phyloP scores from a whole-genome alignment of 495 filamentous ascomycete species.

The Parachaetomium inaequale region DNA sequence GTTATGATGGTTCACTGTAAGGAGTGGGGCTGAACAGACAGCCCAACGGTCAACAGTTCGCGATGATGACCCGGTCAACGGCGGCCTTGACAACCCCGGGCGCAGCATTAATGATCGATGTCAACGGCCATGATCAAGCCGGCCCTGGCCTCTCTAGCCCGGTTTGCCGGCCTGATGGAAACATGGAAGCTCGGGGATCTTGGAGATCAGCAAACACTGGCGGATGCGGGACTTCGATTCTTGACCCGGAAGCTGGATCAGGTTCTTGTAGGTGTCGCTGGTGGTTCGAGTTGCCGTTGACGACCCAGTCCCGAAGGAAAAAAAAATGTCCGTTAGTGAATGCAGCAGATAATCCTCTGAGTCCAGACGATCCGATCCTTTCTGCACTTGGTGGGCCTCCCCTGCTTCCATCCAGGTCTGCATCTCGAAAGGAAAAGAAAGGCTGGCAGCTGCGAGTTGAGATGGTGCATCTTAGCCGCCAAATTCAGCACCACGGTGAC shows the following conservation, averaged over 20 bases:
- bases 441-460: background rate
- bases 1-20: too few species aligned
- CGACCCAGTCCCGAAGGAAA: too few species aligned
- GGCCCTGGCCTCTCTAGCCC: background rate
- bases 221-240: background rate
- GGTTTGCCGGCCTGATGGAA: background rate
- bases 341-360: background rate
- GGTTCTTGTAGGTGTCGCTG: background rate
- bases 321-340: background rate
- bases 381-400: background rate
- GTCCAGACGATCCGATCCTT: background rate
- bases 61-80: background rate
- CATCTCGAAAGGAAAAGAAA: background rate
- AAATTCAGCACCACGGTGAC: conserved; percentile 12
- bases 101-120: too few species aligned
- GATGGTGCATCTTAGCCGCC: background rate
- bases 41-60: too few species aligned
- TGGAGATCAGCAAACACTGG: background rate
- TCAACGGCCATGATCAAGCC: background rate
- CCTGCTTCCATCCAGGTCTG: background rate
- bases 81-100: too few species aligned
- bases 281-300: background rate
- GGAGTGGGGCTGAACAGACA: too few species aligned
- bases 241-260: background rate
- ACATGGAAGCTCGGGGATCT: background rate